Percentiles rank a stretch among this genome's conserved stretches.
phyloP scores from a whole-genome alignment of 352 stramenopile genomes.

The Globisporangium spiculum region DNA sequence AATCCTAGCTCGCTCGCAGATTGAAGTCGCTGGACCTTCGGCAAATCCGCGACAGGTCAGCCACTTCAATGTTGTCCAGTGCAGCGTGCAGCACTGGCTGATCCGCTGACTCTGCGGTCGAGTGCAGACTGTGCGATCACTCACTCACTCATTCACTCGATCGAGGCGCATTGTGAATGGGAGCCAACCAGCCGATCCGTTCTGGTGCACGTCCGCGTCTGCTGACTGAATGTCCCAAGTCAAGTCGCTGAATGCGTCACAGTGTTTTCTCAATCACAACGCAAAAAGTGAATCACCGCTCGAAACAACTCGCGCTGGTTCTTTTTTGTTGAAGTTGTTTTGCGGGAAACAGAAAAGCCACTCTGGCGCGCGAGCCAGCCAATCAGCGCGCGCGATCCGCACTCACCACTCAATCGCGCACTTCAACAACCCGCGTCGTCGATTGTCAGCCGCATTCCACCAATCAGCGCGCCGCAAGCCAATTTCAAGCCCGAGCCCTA shows the following conservation, averaged over 20 bases:
- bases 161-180: background rate
- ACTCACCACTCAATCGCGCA: slow-evolving; percentile 7
- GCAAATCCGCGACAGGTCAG: background rate
- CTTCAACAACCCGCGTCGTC: background rate
- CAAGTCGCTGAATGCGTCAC: background rate
- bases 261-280: slow-evolving; percentile 20
- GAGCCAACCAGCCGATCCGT: background rate
- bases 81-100: no score
- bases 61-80: background rate
- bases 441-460: background rate
- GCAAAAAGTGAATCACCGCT: background rate
- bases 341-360: slow-evolving; percentile 9
- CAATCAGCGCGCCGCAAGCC: background rate
- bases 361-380: background rate
- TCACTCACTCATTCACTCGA: no score
- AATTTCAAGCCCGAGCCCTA: background rate
- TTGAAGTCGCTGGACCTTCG: background rate
- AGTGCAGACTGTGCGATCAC: no score
- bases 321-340: slow-evolving; percentile 34
- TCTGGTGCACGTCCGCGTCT: background rate
- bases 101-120: background rate
- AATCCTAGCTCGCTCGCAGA: background rate
- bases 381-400: background rate
- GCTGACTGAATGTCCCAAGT: background rate
- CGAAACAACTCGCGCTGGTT: slow-evolving; percentile 18